Evolutionary conservation across 2,329 filamentous ascomycete species (phyloP), one percentile per base, ranked within the genome.

Genomic region (Knufia petricola): DNA sequence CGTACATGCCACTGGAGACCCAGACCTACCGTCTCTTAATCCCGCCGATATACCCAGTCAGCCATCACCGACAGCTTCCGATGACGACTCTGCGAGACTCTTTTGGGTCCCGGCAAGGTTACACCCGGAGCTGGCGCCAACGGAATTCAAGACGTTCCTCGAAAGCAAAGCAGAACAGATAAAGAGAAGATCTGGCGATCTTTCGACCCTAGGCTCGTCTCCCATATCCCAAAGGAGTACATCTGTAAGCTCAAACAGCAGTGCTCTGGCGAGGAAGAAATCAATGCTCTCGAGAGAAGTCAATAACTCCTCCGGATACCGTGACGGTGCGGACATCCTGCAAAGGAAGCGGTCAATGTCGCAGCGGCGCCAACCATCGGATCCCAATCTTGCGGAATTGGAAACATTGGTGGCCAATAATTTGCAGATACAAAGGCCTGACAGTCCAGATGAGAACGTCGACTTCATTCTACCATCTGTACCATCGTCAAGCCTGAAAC

Each of bases 51-150:
- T 72, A 44, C 69, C 70, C 4, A 65, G 64, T 13, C 63, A 70
- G 1, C 69, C 71, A 3, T 66, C 67, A 10, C 61, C 66, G n/a
- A 65, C 65, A 4, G 64, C 63, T 54, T 84, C 94, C 60, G 88
- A 94, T 63, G 84, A 88, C 59, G 90, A 96, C 63, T 81, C 87
- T 6, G 88, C 89, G 1, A 79, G 88, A 53, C 69, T 96, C 51
- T 85, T 96, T 56, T 98, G 92, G 92, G 92, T 98, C 4, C 92
- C 92, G 3, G 92, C 92, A 20, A 81, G 88, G 50, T 77, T 98
- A 23, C 92, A 98, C 60, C 92, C 92, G 0, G 92, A 98, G 66
- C 73, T 98, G 42, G 92, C 92, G 2, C 92, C 92, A 1, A 88
- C 85, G 61, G 92, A 95, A 59, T 98, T 96, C 73, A 95, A 94